phyloP scores from a whole-genome alignment of 2,329 filamentous ascomycete species.

The Cryphonectria nitschkei region DNA sequence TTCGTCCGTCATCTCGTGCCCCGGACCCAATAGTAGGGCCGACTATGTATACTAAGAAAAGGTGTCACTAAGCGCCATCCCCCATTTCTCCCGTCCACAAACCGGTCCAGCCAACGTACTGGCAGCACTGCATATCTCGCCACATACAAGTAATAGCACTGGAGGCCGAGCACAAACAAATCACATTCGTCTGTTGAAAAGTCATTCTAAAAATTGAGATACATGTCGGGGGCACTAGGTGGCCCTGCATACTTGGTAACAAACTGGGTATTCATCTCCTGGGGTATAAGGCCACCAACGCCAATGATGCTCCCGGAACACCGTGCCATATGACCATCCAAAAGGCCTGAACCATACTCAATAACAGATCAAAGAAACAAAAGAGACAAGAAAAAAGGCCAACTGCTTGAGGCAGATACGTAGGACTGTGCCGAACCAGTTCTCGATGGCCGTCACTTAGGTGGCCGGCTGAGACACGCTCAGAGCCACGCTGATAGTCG shows the following conservation, averaged over 20 bases:
- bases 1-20: neutral
- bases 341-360: neutral
- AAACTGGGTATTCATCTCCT: neutral
- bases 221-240: neutral
- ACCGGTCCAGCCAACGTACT: too few species aligned
- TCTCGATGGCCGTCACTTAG: neutral
- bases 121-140: too few species aligned
- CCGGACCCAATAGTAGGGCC: neutral
- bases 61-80: too few species aligned
- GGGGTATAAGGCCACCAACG: conserved; percentile 6
- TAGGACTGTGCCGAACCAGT: neutral
- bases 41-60: neutral
- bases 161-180: neutral
- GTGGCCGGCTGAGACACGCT: conserved; percentile 13
- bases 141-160: too few species aligned
- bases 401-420: neutral
- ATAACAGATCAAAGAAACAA: neutral
- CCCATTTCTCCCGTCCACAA: too few species aligned
- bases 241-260: neutral
- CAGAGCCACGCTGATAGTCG: conserved; percentile 38
- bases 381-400: neutral
- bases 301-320: conserved; percentile 12
- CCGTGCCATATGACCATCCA: neutral
- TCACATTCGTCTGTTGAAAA: neutral
- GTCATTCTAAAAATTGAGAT: neutral